Evolutionary conservation across 805 yeast genomes (phyloP).

Genomic region (Clavispora vitiphila): DNA sequence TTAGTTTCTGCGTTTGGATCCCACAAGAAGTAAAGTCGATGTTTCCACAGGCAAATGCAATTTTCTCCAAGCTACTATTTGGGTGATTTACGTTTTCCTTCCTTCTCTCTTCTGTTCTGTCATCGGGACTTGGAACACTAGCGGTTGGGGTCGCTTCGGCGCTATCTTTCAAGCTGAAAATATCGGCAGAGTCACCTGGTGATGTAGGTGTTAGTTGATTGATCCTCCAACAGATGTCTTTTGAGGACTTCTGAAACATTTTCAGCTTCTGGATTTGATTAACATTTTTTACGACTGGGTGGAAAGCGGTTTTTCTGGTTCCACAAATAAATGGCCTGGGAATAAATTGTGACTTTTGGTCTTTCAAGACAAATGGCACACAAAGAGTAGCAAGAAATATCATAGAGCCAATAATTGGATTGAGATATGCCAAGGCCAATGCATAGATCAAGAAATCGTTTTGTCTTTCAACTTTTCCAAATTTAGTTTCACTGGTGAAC

Average conservation of each 20-base stretch:
- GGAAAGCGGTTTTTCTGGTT: too few relatives aligned
- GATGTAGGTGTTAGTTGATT: background rate
- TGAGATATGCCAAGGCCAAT: background rate
- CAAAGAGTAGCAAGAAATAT: background rate
- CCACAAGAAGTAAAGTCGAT: background rate
- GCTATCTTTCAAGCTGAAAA: background rate
- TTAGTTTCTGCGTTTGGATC: background rate
- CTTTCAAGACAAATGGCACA: background rate
- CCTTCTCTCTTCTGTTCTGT: too few relatives aligned
- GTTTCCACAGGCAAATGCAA: background rate
- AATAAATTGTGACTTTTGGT: background rate
- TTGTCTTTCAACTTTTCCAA: background rate
- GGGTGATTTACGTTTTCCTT: too few relatives aligned
- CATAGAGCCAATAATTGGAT: background rate
- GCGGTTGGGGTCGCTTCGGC: too few relatives aligned
- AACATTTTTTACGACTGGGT: too few relatives aligned
- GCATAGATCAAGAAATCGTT: background rate
- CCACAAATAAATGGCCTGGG: background rate
- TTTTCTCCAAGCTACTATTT: too few relatives aligned
- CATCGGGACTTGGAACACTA: background rate
- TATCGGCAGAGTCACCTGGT: background rate
- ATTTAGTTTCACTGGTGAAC: background rate
- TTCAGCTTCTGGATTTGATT: too few relatives aligned
- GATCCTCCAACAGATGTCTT: too few relatives aligned
- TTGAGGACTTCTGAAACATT: too few relatives aligned